Evolutionary conservation across 1,284 basidiomycete species (phyloP).

Genomic region (Cutaneotrichosporon spelunceum): DNA sequence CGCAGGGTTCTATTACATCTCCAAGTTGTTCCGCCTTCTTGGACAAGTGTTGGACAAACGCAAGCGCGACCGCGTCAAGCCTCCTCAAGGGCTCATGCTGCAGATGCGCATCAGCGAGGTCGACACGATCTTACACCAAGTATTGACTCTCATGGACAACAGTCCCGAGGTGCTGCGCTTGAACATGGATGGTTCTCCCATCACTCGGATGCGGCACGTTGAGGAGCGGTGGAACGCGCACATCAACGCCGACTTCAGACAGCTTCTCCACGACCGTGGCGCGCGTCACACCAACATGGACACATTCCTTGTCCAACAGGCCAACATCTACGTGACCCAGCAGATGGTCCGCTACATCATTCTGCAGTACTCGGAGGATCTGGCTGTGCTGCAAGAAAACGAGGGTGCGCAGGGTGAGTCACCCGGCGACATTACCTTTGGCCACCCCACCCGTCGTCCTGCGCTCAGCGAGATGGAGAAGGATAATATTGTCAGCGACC

Average conservation of each 20-base stretch:
- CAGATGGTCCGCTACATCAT: slow-evolving; percentile 86
- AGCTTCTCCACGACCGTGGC: slow-evolving; percentile 76
- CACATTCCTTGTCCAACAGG: slow-evolving; percentile 81
- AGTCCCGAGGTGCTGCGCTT: slow-evolving; percentile 41
- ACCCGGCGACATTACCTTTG: background rate
- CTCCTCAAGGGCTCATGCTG: slow-evolving; percentile 39
- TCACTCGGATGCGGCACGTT: slow-evolving; percentile 24
- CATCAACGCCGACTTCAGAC: slow-evolving; percentile 74
- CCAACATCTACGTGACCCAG: slow-evolving; percentile 81
- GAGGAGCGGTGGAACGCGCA: slow-evolving; percentile 41
- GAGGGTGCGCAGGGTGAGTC: slow-evolving; percentile 47
- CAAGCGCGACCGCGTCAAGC: slow-evolving; percentile 34
- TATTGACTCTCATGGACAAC: slow-evolving; percentile 44
- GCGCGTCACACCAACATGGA: slow-evolving; percentile 76
- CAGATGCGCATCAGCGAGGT: slow-evolving; percentile 45
- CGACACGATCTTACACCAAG: slow-evolving; percentile 40
- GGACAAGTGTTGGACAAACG: slow-evolving; percentile 42
- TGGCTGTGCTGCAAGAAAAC: slow-evolving; percentile 56
- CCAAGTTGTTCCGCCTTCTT: slow-evolving; percentile 63
- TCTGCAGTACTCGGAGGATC: slow-evolving; percentile 80
- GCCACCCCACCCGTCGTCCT: slow-evolving; percentile 45
- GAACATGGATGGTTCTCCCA: slow-evolving; percentile 23
- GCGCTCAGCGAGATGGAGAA: slow-evolving; percentile 33
- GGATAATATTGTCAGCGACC: slow-evolving; percentile 54
- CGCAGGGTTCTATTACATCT: slow-evolving; percentile 78